Evolutionary conservation across 495 filamentous ascomycete species (phyloP).

Genomic region (Penicillium robsamsonii): DNA sequence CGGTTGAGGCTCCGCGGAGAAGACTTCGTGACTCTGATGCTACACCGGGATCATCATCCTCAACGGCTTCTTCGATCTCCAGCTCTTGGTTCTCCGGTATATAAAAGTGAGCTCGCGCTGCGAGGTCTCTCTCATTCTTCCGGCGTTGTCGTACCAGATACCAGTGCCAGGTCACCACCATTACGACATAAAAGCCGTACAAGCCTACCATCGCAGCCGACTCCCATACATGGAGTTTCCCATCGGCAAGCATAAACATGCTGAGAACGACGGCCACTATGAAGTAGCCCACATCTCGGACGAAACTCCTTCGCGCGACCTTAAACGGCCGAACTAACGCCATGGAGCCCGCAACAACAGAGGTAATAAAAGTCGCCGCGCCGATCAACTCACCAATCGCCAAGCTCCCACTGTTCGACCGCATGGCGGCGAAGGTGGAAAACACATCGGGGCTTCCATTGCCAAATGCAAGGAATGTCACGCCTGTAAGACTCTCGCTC

Average conservation of each 20-base stretch:
- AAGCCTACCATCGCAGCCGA: conserved; percentile 86
- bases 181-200: conserved; percentile 85
- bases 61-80: conserved; percentile 64
- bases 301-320: conserved; percentile 82
- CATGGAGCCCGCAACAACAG: conserved; percentile 98
- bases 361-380: conserved; percentile 93
- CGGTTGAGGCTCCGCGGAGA: conserved; percentile 49
- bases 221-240: conserved; percentile 82
- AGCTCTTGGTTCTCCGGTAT: conserved; percentile 66
- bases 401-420: conserved; percentile 90
- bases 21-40: conserved; percentile 52
- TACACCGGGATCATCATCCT: conserved; percentile 68
- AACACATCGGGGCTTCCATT: conserved; percentile 99
- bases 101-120: conserved; percentile 71
- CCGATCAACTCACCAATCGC: conserved; percentile 95
- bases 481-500: conserved; percentile 94
- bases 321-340: conserved; percentile 89
- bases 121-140: conserved; percentile 59
- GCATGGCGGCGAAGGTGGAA: conserved; percentile 97
- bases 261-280: conserved; percentile 83
- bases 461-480: conserved; percentile 95
- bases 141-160: conserved; percentile 60
- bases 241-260: conserved; percentile 84
- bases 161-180: conserved; percentile 94
- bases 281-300: conserved; percentile 93